Conservation (phyloP, 805 yeast genomes). For the Wickerhamiella hasegawae region DNA sequence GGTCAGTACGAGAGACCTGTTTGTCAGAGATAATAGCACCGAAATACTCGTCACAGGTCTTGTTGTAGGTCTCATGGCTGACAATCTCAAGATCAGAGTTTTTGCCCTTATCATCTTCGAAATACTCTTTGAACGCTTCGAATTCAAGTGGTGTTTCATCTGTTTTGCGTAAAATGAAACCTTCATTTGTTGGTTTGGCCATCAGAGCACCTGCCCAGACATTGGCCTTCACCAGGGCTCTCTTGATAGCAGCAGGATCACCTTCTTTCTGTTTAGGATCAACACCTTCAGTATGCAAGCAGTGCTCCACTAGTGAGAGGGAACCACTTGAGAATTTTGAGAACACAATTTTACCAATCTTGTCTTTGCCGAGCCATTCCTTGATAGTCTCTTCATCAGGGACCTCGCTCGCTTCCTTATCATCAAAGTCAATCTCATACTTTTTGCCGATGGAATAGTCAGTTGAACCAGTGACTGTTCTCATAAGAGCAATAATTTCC, state of each 20-base stretch:
- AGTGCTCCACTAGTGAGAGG: slow-evolving; percentile 56
- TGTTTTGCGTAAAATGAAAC: slow-evolving; percentile 10
- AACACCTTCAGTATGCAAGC: slow-evolving; percentile 31
- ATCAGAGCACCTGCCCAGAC: slow-evolving; percentile 11
- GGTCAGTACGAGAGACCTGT: slow-evolving; percentile 55
- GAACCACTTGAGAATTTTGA: slow-evolving; percentile 59
- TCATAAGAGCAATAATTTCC: slow-evolving; percentile 56
- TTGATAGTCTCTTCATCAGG: slow-evolving; percentile 29
- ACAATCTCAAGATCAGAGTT: slow-evolving; percentile 13
- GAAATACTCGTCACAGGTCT: slow-evolving; percentile 68
- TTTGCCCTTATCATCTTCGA: slow-evolving; percentile 27
- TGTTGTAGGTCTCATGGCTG: slow-evolving; percentile 50
- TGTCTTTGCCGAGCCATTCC: slow-evolving; percentile 7
- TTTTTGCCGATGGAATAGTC: slow-evolving; percentile 57
- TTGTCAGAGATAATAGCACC: slow-evolving; percentile 75
- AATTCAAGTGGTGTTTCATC: slow-evolving; percentile 13
- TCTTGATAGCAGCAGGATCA: slow-evolving; percentile 11
- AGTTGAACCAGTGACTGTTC: slow-evolving; percentile 55
- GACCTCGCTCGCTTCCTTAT: slow-evolving; percentile 31
- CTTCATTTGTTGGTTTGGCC: slow-evolving; percentile 3
- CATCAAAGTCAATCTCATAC: slow-evolving; percentile 27
- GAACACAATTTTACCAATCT: slow-evolving; percentile 50
- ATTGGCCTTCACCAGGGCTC: slow-evolving; percentile 22
- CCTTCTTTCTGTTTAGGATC: slow-evolving; percentile 27
- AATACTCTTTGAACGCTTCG: slow-evolving; percentile 17